phyloP scores from a whole-genome alignment of 1,284 basidiomycete genomes.

The Pascua sp. region DNA sequence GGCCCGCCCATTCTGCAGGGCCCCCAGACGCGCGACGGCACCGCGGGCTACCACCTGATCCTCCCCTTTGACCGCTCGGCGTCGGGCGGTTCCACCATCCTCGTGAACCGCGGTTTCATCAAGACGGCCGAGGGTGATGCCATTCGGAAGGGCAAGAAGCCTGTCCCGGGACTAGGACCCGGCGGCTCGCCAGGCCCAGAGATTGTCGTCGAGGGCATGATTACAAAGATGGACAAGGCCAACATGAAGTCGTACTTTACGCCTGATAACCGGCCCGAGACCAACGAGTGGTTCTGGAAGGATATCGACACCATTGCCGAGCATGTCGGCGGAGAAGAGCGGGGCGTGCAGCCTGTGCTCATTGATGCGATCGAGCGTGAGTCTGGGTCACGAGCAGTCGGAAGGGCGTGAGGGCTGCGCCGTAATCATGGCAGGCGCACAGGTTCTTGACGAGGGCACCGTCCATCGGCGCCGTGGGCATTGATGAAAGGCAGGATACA shows the following conservation, averaged over 20 bases:
- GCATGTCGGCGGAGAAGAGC: constrained; percentile 65
- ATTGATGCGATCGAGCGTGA: constrained; percentile 65
- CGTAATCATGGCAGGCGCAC: too few relatives aligned
- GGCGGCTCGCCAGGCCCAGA: constrained; percentile 29
- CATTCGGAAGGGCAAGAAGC: constrained; percentile 53
- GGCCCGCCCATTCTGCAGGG: constrained; percentile 75
- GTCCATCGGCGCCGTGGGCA: neutral
- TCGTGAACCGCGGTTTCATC: constrained; percentile 92
- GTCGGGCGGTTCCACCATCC: constrained; percentile 51
- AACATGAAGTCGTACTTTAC: constrained; percentile 62
- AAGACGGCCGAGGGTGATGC: constrained; percentile 47
- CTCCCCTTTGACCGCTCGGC: constrained; percentile 22
- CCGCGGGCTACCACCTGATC: constrained; percentile 52
- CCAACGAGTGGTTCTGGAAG: constrained; percentile 87
- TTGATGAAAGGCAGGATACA: too few relatives aligned
- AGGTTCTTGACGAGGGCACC: neutral
- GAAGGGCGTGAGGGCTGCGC: too few relatives aligned
- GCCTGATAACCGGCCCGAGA: constrained; percentile 77
- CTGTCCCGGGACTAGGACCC: constrained; percentile 30
- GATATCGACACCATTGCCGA: constrained; percentile 79
- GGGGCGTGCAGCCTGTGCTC: constrained; percentile 74
- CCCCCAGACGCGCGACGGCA: constrained; percentile 82
- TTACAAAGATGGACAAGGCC: constrained; percentile 64
- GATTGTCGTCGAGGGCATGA: constrained; percentile 56
- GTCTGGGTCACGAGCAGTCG: constrained; percentile 1